Evolutionary conservation across 345 rosid genomes (phyloP).

Genomic region (Schrenkiella parvula): DNA sequence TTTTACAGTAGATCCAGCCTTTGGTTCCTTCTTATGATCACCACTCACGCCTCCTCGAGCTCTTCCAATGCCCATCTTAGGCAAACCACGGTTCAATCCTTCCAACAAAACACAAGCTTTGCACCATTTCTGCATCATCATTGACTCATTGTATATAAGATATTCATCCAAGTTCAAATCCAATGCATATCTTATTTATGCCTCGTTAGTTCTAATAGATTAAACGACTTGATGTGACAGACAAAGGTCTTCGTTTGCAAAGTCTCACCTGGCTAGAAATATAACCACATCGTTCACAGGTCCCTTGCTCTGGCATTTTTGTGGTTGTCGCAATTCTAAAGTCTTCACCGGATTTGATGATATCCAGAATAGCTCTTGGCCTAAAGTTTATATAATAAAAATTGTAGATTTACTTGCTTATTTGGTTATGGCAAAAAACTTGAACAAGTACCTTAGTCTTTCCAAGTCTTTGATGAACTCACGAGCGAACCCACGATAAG

Average conservation of each 20-base stretch:
- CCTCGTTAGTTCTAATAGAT: no score
- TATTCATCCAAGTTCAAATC: neutral
- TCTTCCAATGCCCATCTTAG: constrained; percentile 67
- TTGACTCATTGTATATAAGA: neutral
- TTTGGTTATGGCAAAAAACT: neutral
- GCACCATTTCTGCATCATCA: constrained; percentile 67
- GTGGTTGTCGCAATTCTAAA: constrained; percentile 76
- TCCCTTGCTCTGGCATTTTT: constrained; percentile 98
- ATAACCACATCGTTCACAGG: constrained; percentile 87
- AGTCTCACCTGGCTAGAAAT: constrained; percentile 83
- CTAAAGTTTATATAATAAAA: constrained; percentile 37
- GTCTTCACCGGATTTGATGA: constrained; percentile 73
- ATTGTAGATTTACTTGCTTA: neutral
- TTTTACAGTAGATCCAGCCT: constrained; percentile 26
- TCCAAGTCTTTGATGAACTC: constrained; percentile 96
- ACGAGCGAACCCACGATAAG: constrained; percentile 94
- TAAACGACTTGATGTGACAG: no score
- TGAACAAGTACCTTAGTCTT: constrained; percentile 58
- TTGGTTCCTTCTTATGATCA: constrained; percentile 38
- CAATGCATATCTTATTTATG: neutral
- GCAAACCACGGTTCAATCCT: constrained; percentile 84
- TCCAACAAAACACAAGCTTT: constrained; percentile 91
- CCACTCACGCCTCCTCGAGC: constrained; percentile 36
- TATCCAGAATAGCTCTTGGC: constrained; percentile 88
- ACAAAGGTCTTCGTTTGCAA: no score